Evolutionary conservation across 2,329 filamentous ascomycete species (phyloP).

Genomic region (Pseudocercospora ulei): DNA sequence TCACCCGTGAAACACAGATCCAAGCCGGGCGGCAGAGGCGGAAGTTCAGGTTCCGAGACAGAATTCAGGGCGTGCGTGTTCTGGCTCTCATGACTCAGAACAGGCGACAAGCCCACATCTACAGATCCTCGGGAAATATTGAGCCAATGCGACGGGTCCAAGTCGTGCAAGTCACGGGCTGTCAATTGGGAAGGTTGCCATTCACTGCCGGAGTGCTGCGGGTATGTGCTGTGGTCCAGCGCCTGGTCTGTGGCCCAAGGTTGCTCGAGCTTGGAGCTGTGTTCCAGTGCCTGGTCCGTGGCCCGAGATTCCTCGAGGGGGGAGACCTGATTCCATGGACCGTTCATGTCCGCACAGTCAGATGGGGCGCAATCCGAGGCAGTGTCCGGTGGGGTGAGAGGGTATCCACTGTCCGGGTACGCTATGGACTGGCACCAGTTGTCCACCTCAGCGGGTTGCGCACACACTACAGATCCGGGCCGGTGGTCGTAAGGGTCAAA

Average conservation of each 20-base stretch:
- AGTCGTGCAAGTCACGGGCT: slow-evolving; percentile 19
- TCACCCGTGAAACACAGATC: slow-evolving; percentile 28
- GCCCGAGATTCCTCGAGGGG: slow-evolving; percentile 27
- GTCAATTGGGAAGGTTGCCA: slow-evolving; percentile 20
- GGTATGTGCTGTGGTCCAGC: slow-evolving; percentile 24
- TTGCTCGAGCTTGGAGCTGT: slow-evolving; percentile 26
- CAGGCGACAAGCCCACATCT: slow-evolving; percentile 32
- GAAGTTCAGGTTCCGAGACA: slow-evolving; percentile 27
- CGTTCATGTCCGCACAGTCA: slow-evolving; percentile 28
- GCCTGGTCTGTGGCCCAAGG: slow-evolving; percentile 24
- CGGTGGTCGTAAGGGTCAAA: slow-evolving; percentile 23
- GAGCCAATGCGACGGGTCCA: slow-evolving; percentile 24
- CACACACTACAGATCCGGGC: slow-evolving; percentile 29
- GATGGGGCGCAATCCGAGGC: slow-evolving; percentile 28
- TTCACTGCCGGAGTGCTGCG: slow-evolving; percentile 22
- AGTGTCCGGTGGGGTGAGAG: slow-evolving; percentile 30
- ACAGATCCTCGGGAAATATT: slow-evolving; percentile 27
- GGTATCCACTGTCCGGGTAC: slow-evolving; percentile 20
- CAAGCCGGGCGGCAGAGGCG: slow-evolving; percentile 27
- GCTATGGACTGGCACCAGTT: slow-evolving; percentile 30
- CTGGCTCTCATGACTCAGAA: slow-evolving; percentile 34
- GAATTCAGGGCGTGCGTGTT: slow-evolving; percentile 29
- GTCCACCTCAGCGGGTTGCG: slow-evolving; percentile 28
- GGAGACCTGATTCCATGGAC: slow-evolving; percentile 24
- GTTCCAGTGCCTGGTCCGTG: slow-evolving; percentile 24